phyloP scores from a whole-genome alignment of 495 filamentous ascomycete genomes.

The Aspergillus kassunensis region DNA sequence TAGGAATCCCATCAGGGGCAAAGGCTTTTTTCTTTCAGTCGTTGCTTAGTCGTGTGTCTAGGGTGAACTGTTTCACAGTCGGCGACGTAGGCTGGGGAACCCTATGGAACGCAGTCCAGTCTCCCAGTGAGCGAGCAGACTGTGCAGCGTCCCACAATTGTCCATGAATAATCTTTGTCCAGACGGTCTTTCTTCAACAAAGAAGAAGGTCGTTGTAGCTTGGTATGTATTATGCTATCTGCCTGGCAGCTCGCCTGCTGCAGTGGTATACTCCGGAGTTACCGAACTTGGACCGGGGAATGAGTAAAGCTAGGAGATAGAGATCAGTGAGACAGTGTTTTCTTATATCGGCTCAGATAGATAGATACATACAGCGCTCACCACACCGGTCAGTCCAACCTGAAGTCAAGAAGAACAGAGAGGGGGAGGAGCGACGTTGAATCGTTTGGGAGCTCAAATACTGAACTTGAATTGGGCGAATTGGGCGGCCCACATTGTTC shows the following conservation, averaged over 20 bases:
- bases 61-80: conserved; percentile 4
- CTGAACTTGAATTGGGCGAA: conserved; percentile 4
- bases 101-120: conserved; percentile 53
- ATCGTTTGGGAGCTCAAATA: not conserved
- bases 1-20: conserved; percentile 32
- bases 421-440: not conserved
- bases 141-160: conserved; percentile 50
- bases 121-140: conserved; percentile 48
- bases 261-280: too few relatives aligned
- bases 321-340: too few relatives aligned
- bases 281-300: not conserved
- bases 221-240: too few relatives aligned
- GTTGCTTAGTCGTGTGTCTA: conserved; percentile 15
- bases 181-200: conserved; percentile 8
- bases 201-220: too few relatives aligned
- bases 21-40: conserved; percentile 7
- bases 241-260: too few relatives aligned
- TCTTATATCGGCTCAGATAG: too few relatives aligned
- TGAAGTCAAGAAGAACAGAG: conserved; percentile 2
- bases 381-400: not conserved
- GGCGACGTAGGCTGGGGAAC: conserved; percentile 41
- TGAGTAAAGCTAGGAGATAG: not conserved
- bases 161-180: conserved; percentile 30
- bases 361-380: conserved; percentile 1
- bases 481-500: conserved; percentile 2